phyloP scores from a whole-genome alignment of 352 stramenopile genomes.

The Phytophthora boehmeriae region DNA sequence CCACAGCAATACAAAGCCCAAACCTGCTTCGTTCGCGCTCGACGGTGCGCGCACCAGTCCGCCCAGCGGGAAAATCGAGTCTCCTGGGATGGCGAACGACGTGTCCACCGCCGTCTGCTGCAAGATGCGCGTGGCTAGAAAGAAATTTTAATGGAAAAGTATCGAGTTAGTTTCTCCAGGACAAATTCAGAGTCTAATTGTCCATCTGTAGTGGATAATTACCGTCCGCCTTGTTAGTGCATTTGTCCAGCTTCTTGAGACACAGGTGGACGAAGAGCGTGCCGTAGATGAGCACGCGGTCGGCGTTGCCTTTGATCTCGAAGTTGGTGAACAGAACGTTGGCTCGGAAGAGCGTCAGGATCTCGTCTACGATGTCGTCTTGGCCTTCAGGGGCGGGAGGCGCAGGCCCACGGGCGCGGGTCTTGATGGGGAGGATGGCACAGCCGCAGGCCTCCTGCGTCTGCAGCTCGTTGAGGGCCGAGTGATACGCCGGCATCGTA shows the following conservation, averaged over 20 bases:
- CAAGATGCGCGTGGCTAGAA: conserved; percentile 71
- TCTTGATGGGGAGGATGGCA: conserved; percentile 91
- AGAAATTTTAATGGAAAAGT: background rate
- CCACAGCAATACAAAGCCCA: background rate
- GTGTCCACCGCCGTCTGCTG: conserved; percentile 83
- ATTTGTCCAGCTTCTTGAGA: conserved; percentile 91
- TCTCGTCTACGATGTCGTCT: conserved; percentile 94
- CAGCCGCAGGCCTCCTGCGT: conserved; percentile 85
- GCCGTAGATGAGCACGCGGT: conserved; percentile 94
- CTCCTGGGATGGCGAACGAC: conserved; percentile 84
- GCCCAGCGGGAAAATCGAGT: conserved; percentile 84
- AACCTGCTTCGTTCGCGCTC: conserved; percentile 80
- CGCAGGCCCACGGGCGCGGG: conserved; percentile 84
- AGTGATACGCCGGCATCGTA: conserved; percentile 94
- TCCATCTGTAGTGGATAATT: background rate
- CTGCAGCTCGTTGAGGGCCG: conserved; percentile 78
- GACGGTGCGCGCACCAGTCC: conserved; percentile 77
- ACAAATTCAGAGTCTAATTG: no score
- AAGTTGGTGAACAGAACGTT: conserved; percentile 96
- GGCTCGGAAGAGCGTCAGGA: conserved; percentile 91
- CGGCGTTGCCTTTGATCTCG: conserved; percentile 90
- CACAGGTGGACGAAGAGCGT: conserved; percentile 93
- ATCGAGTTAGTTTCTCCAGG: conserved; percentile 12
- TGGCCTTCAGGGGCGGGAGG: conserved; percentile 73
- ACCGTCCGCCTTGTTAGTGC: conserved; percentile 78